Evolutionary conservation across 2,329 filamentous ascomycete genomes (phyloP).

Genomic region (Penicillium sp.): DNA sequence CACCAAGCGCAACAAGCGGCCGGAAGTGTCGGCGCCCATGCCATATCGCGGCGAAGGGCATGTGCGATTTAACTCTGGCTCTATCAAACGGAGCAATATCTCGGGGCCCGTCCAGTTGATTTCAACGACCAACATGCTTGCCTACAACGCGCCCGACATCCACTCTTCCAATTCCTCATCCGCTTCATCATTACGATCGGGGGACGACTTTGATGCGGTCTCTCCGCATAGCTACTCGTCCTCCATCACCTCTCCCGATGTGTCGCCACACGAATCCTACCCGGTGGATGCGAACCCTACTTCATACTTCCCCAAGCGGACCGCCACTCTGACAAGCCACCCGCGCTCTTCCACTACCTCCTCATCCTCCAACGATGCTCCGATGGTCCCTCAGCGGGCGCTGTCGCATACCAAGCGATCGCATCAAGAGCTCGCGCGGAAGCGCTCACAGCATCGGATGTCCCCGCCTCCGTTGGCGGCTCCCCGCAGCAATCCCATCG

Average conservation of each 20-base stretch:
- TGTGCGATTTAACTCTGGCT: conserved; percentile 47
- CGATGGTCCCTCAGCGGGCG: conserved; percentile 74
- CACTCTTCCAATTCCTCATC: conserved; percentile 49
- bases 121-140: conserved; percentile 94
- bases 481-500: conserved; percentile 36
- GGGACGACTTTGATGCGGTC: conserved; percentile 64
- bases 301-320: conserved; percentile 68
- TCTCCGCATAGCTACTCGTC: conserved; percentile 54
- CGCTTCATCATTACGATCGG: conserved; percentile 60
- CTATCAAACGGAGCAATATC: conserved; percentile 61
- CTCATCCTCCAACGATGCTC: conserved; percentile 55
- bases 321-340: conserved; percentile 65
- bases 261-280: conserved; percentile 43
- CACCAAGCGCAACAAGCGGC: conserved; percentile 51
- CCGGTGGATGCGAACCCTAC: conserved; percentile 56
- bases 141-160: conserved; percentile 90
- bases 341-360: conserved; percentile 50
- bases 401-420: conserved; percentile 88
- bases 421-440: conserved; percentile 72
- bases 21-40: conserved; percentile 48
- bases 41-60: conserved; percentile 47
- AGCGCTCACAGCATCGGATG: conserved; percentile 63
- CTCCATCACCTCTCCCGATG: conserved; percentile 51
- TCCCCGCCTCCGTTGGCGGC: conserved; percentile 45
- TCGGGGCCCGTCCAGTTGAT: conserved; percentile 84